phyloP scores from a whole-genome alignment of 805 yeast species.

The Spathaspora boniae region DNA sequence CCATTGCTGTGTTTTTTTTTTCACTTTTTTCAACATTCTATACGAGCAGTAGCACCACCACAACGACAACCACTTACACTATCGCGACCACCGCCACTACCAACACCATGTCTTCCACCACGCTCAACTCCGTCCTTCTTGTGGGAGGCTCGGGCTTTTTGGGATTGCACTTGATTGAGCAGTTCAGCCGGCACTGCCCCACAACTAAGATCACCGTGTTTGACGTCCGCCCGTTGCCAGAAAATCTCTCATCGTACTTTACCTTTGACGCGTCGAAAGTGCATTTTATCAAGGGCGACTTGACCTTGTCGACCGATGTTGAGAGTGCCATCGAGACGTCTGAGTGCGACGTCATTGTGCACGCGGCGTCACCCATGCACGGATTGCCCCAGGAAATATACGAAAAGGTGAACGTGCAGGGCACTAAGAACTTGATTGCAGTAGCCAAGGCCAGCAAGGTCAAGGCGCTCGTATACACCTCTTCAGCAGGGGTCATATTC shows the following conservation, averaged over 20 bases:
- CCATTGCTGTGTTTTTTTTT: too few species aligned
- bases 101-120: too few species aligned
- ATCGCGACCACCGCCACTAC: too few species aligned
- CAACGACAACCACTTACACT: too few species aligned
- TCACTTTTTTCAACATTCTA: too few species aligned
- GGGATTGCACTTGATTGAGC: slow-evolving; percentile 87
- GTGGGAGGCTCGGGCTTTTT: slow-evolving; percentile 97
- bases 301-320: slow-evolving; percentile 73
- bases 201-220: slow-evolving; percentile 78
- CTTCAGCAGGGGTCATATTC: slow-evolving; percentile 96
- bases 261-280: slow-evolving; percentile 64
- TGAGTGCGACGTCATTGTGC: slow-evolving; percentile 76
- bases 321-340: slow-evolving; percentile 54
- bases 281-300: slow-evolving; percentile 72
- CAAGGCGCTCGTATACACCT: slow-evolving; percentile 83
- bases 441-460: slow-evolving; percentile 53
- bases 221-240: slow-evolving; percentile 88
- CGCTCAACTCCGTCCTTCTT: slow-evolving; percentile 59
- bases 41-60: too few species aligned
- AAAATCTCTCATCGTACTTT: slow-evolving; percentile 63
- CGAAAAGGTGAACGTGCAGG: slow-evolving; percentile 85
- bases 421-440: slow-evolving; percentile 71
- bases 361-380: slow-evolving; percentile 95
- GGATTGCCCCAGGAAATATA: slow-evolving; percentile 80
- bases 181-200: slow-evolving; percentile 64